Percentiles rank a stretch among this genome's conserved stretches.
Evolutionary conservation across 1,284 basidiomycete genomes (phyloP).

Genomic region (Pterulicium gracile): DNA sequence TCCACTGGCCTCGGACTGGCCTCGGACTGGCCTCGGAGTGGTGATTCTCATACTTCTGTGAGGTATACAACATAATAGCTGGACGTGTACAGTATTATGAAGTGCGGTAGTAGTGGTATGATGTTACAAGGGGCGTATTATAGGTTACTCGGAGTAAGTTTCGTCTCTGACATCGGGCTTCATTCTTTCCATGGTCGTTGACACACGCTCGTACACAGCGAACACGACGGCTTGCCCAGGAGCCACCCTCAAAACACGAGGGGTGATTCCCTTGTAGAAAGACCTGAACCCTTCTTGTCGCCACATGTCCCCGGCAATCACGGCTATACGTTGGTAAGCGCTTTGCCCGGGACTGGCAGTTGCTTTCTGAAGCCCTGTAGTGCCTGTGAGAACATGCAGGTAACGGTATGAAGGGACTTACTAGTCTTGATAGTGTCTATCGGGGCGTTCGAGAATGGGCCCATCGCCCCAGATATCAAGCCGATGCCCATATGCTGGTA

Average conservation of each 20-base stretch:
- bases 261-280: constrained; percentile 97
- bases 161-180: constrained; percentile 42
- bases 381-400: constrained; percentile 1
- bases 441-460: constrained; percentile 94
- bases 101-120: too few species aligned
- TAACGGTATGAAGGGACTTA: constrained; percentile 24
- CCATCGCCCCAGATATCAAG: constrained; percentile 93
- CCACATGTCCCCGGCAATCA: constrained; percentile 90
- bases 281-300: constrained; percentile 79
- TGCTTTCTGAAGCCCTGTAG: constrained; percentile 74
- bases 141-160: constrained; percentile 63
- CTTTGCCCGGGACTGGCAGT: constrained; percentile 69
- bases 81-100: too few species aligned
- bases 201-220: constrained; percentile 84
- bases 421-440: constrained; percentile 98
- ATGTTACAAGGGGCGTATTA: too few species aligned
- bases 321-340: constrained; percentile 66
- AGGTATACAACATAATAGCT: too few species aligned
- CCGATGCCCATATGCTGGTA: constrained; percentile 95
- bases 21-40: too few species aligned
- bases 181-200: constrained; percentile 61
- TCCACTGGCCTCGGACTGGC: too few species aligned
- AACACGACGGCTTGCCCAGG: constrained; percentile 90
- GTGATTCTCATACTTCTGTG: too few species aligned
- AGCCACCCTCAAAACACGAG: constrained; percentile 91